Evolutionary conservation across 164 flowering plant genomes (phyloP).

Genomic region (Vitis amurensis): DNA sequence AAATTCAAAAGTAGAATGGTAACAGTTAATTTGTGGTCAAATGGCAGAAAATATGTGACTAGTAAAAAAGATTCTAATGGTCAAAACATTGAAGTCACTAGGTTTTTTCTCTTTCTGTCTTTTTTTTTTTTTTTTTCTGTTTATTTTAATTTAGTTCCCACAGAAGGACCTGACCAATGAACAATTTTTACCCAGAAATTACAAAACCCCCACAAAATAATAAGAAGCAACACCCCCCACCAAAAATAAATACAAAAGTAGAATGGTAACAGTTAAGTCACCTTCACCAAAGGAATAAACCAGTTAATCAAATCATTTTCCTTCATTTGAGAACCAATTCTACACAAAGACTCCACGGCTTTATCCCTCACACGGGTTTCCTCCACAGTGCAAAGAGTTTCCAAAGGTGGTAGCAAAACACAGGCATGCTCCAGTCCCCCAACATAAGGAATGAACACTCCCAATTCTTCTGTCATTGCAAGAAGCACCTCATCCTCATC

Average conservation of each 20-base stretch:
- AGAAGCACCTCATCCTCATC: slow-evolving; percentile 98
- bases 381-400: slow-evolving; percentile 88
- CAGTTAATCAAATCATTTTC: slow-evolving; percentile 85
- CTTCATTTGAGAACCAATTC: slow-evolving; percentile 91
- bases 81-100: too few species aligned
- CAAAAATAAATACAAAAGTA: background rate
- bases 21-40: too few species aligned
- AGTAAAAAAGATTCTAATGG: too few species aligned
- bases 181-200: too few species aligned
- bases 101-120: too few species aligned
- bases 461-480: slow-evolving; percentile 95
- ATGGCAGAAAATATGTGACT: too few species aligned
- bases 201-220: too few species aligned
- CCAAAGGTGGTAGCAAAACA: slow-evolving; percentile 84
- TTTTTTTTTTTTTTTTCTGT: too few species aligned
- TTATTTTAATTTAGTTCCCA: too few species aligned
- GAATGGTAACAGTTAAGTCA: slow-evolving; percentile 10
- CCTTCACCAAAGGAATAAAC: slow-evolving; percentile 92
- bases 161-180: too few species aligned
- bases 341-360: slow-evolving; percentile 91
- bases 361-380: slow-evolving; percentile 97
- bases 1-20: too few species aligned
- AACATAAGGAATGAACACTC: slow-evolving; percentile 90
- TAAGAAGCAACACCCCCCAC: too few species aligned
- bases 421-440: slow-evolving; percentile 91